Evolutionary conservation across 1,284 basidiomycete species (phyloP).

Genomic region (Agaricales sp.): DNA sequence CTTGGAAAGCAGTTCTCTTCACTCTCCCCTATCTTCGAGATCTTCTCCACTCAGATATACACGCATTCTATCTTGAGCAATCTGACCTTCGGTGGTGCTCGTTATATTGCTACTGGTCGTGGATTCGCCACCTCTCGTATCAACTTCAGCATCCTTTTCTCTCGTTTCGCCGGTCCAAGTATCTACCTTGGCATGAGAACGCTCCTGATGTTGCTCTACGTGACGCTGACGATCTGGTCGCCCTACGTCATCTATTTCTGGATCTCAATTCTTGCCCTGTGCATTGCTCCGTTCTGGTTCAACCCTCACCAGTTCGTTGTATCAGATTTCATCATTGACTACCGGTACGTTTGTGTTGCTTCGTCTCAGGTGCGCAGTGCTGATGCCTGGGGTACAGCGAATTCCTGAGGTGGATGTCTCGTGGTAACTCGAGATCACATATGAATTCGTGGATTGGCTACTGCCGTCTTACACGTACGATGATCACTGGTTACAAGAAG

Average conservation of each 20-base stretch:
- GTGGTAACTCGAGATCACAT: conserved; percentile 93
- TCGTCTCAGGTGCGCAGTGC: not conserved
- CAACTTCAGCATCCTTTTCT: conserved; percentile 88
- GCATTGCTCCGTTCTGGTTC: conserved; percentile 90
- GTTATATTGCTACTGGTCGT: conserved; percentile 98
- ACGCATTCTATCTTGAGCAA: conserved; percentile 93
- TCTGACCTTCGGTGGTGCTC: conserved; percentile 89
- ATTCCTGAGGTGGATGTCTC: conserved; percentile 95
- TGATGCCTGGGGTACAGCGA: conserved; percentile 41
- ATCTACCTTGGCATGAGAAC: conserved; percentile 95
- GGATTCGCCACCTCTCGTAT: conserved; percentile 93
- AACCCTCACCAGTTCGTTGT: conserved; percentile 96
- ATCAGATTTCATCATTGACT: conserved; percentile 93
- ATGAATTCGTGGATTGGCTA: conserved; percentile 98
- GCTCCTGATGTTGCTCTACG: conserved; percentile 82
- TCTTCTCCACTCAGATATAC: conserved; percentile 94
- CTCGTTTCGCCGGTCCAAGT: conserved; percentile 91
- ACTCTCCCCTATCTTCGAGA: conserved; percentile 89
- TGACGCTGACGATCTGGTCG: conserved; percentile 84
- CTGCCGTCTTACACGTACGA: conserved; percentile 87
- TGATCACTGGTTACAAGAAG: conserved; percentile 97
- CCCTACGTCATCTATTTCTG: conserved; percentile 94
- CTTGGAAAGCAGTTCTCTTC: conserved; percentile 89
- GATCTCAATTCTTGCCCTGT: conserved; percentile 81
- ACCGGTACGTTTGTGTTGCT: conserved; percentile 45